These are phyloP conservation scores for Cystofilobasidium macerans DNA, from an alignment of 768 basidiomycete species.

Conservation along the genomic window DNA sequence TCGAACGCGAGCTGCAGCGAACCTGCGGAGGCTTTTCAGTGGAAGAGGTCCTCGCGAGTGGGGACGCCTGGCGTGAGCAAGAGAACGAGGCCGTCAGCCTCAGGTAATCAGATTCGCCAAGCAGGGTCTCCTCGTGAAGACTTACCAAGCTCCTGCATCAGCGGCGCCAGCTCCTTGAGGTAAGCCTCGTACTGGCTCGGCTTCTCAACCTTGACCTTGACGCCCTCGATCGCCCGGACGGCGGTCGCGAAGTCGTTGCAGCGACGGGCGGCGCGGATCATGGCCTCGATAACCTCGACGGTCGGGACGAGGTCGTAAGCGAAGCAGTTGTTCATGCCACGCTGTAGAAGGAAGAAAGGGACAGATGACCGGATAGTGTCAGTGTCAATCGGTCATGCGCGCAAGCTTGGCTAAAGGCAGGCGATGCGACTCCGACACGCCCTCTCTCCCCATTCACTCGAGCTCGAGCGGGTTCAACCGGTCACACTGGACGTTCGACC, in stretches of 20 bases:
- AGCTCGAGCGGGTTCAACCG: no score
- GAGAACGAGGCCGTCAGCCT: background rate
- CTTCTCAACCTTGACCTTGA: slow-evolving; percentile 97
- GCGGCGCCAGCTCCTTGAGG: slow-evolving; percentile 73
- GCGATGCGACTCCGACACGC: no score
- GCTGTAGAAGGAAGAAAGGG: slow-evolving; percentile 44
- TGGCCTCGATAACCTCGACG: slow-evolving; percentile 71
- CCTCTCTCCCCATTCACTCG: no score
- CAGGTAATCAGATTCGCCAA: background rate
- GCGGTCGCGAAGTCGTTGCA: slow-evolving; percentile 97
- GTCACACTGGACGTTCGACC: no score
- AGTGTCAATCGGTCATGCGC: no score
- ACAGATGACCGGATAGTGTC: background rate
- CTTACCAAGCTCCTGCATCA: slow-evolving; percentile 84
- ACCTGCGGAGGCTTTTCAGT: background rate
- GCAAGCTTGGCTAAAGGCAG: no score
- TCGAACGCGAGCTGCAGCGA: no score
- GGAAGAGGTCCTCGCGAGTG: slow-evolving; percentile 56
- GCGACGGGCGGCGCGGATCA: slow-evolving; percentile 71
- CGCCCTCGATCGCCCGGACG: slow-evolving; percentile 87
- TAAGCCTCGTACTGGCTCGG: slow-evolving; percentile 88
- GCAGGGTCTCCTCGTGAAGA: no score
- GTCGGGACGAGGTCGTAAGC: slow-evolving; percentile 93
- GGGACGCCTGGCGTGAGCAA: slow-evolving; percentile 43
- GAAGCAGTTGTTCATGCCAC: slow-evolving; percentile 98